A percentile compares a stretch with the other conserved stretches of the same genome.
Conservation (phyloP, 306 rosid species). For the Luffa acutangula region DNA sequence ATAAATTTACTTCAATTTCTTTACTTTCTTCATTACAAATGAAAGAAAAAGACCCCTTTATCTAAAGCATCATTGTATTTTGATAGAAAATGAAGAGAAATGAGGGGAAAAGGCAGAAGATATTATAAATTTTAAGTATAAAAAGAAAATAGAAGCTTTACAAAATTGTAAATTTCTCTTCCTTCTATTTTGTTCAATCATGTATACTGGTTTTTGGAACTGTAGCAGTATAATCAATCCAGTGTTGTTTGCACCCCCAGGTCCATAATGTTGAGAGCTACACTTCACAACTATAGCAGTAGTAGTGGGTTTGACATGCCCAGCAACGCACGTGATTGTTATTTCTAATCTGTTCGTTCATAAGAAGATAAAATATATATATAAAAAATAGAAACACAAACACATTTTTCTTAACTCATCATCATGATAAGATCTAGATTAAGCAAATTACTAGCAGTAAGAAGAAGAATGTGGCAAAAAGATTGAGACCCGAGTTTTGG, state of each 20-base stretch:
- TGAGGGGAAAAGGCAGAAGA: neutral
- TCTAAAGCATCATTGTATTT: neutral
- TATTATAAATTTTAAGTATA: neutral
- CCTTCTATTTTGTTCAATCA: neutral
- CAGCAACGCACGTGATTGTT: constrained; percentile 81
- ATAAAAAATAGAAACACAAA: neutral
- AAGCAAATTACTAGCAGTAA: neutral
- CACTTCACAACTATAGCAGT: constrained; percentile 67
- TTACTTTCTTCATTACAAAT: no score
- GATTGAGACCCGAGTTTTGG: neutral
- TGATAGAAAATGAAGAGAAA: neutral
- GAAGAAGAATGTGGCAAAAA: neutral
- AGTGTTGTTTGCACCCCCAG: constrained; percentile 80
- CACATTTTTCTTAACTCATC: neutral
- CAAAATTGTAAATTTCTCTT: neutral
- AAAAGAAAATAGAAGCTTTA: neutral
- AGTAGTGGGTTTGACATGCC: constrained; percentile 77
- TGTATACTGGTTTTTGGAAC: no score
- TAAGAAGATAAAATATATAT: neutral
- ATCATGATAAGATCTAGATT: neutral
- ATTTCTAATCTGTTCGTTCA: constrained; percentile 54
- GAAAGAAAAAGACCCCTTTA: no score
- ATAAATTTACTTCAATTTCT: no score
- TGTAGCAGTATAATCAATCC: constrained; percentile 23
- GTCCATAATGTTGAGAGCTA: constrained; percentile 66